A percentile compares a stretch with the other conserved stretches of the same genome.
These are phyloP conservation scores for Fermentozyma sake DNA, from an alignment of 1,139 yeast species.

Conservation along the genomic window DNA sequence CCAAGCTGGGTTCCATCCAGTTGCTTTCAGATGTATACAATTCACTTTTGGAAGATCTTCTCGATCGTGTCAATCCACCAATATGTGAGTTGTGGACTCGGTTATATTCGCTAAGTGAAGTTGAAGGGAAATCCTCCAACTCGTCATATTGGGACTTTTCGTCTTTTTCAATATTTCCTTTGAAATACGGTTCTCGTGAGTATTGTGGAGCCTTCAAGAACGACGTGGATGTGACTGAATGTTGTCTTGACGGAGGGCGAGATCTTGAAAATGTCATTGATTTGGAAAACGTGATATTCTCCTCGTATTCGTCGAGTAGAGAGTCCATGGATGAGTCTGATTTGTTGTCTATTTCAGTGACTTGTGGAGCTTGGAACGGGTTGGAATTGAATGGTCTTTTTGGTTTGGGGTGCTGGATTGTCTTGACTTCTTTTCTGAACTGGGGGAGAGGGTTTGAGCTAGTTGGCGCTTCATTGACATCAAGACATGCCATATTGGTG, in stretches of 20 bases:
- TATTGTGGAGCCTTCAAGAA: slow-evolving; percentile 8
- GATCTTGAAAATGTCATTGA: slow-evolving; percentile 21
- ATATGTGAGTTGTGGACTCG: slow-evolving; percentile 17
- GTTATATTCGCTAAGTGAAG: slow-evolving; percentile 36
- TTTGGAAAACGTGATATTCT: slow-evolving; percentile 29
- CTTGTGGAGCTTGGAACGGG: slow-evolving; percentile 2
- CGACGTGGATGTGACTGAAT: slow-evolving; percentile 22
- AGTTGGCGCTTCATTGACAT: slow-evolving; percentile 13
- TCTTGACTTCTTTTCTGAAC: slow-evolving; percentile 2
- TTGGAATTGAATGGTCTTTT: slow-evolving; percentile 5
- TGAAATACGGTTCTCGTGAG: slow-evolving; percentile 4
- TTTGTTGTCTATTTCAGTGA: slow-evolving; percentile 11
- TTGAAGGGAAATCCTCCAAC: slow-evolving; percentile 30
- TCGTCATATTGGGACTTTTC: slow-evolving; percentile 6
- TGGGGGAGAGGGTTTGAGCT: slow-evolving; percentile 3
- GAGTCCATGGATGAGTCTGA: slow-evolving; percentile 50
- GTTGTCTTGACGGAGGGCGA: slow-evolving; percentile 26
- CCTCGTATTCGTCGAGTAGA: slow-evolving; percentile 49
- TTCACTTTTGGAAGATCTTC: slow-evolving; percentile 41
- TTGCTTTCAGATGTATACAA: slow-evolving; percentile 37
- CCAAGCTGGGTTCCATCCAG: slow-evolving; percentile 41
- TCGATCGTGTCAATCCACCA: slow-evolving; percentile 16
- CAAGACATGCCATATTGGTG: slow-evolving; percentile 30
- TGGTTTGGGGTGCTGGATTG: slow-evolving; percentile 18
- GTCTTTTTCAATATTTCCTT: slow-evolving; percentile 9